These are phyloP conservation scores for Inga leiocalycina DNA, from an alignment of 306 rosid genomes.

Conservation along the genomic window DNA sequence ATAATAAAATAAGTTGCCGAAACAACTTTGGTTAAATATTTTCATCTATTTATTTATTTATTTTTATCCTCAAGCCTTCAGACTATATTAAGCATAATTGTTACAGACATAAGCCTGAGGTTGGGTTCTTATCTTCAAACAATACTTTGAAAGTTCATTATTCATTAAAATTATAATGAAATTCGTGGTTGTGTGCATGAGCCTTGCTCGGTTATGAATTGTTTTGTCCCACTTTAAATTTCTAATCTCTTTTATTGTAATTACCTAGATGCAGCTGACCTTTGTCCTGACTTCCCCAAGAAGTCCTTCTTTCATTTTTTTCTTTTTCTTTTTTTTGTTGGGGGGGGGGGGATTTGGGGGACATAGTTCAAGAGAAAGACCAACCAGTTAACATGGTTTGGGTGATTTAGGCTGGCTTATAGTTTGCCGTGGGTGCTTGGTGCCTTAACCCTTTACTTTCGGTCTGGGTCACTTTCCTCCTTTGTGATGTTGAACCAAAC, in stretches of 20 bases:
- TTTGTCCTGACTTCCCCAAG: constrained; percentile 1
- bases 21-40: not conserved
- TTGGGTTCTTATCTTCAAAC: constrained; percentile 3
- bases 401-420: constrained; percentile 19
- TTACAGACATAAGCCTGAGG: constrained; percentile 7
- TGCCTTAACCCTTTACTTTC: constrained; percentile 7
- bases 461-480: not conserved
- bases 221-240: not conserved
- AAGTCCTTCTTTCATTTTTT: not conserved
- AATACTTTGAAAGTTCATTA: not conserved
- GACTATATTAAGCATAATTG: constrained; percentile 4
- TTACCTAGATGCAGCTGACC: not conserved
- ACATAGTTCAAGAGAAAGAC: not conserved
- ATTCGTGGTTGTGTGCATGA: constrained; percentile 1
- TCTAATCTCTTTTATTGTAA: not conserved
- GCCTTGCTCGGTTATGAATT: not conserved
- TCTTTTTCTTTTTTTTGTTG: too few relatives aligned
- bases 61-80: not conserved
- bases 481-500: not conserved
- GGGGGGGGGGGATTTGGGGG: not conserved
- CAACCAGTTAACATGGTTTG: not conserved
- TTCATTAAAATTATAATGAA: not conserved
- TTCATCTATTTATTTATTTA: not conserved
- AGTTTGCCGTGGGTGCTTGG: constrained; percentile 1
- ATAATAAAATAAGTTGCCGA: not conserved